Evolutionary conservation across 331 rosid species (phyloP).

Genomic region (Prunus yedoensis): DNA sequence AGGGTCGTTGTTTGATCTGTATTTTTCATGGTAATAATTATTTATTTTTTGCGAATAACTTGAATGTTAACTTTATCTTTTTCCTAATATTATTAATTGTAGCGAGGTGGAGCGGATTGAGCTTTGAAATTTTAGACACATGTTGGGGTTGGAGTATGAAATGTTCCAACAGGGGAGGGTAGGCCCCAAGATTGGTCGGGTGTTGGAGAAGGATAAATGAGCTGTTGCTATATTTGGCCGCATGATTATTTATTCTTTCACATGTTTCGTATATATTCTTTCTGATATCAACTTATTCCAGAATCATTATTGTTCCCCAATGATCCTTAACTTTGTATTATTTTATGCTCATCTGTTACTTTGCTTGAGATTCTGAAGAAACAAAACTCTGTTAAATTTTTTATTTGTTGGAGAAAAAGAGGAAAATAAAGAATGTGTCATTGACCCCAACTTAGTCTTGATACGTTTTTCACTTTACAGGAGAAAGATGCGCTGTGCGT

Average conservation of each 20-base stretch:
- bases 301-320: no score
- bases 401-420: neutral
- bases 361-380: neutral
- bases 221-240: neutral
- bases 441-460: neutral
- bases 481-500: slow-evolving; percentile 70
- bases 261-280: no score
- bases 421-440: neutral
- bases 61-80: neutral
- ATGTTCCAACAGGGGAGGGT: no score
- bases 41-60: neutral
- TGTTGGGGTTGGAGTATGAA: no score
- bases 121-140: no score
- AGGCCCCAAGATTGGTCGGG: no score
- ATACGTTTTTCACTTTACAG: slow-evolving; percentile 38
- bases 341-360: neutral
- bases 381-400: neutral
- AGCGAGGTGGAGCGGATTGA: no score
- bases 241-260: no score
- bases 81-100: no score
- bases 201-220: no score
- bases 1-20: neutral
- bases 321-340: no score
- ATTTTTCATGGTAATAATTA: neutral
- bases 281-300: neutral